Evolutionary conservation across 768 basidiomycete species (phyloP).

Genomic region (Serendipita vermifera): DNA sequence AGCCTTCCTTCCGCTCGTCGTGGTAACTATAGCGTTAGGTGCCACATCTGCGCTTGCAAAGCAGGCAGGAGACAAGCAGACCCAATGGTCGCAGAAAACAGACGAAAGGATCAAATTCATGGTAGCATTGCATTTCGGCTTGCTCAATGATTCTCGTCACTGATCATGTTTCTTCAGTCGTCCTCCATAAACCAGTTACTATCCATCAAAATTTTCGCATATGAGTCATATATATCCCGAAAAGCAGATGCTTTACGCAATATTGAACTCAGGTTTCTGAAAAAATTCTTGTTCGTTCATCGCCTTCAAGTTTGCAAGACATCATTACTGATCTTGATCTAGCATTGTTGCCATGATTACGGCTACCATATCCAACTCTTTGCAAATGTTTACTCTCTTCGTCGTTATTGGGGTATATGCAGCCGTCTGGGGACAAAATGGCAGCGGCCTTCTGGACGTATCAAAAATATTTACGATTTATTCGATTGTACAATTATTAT

Average conservation of each 20-base stretch:
- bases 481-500: background rate
- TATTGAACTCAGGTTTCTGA: background rate
- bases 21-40: background rate
- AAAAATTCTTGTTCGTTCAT: background rate
- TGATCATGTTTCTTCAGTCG: background rate
- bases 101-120: conserved; percentile 9
- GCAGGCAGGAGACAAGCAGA: conserved; percentile 1
- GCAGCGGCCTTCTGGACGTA: background rate
- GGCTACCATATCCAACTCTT: conserved; percentile 3
- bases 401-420: conserved; percentile 7
- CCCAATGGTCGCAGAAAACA: conserved; percentile 8
- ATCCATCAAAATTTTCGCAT: conserved; percentile 7
- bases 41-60: conserved; percentile 2
- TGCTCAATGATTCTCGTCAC: too few relatives aligned
- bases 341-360: background rate
- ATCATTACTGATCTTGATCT: background rate
- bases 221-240: background rate
- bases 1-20: conserved; percentile 6
- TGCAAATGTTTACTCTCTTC: background rate
- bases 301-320: background rate
- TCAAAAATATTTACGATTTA: conserved; percentile 1
- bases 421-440: background rate
- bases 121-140: too few relatives aligned
- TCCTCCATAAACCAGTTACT: background rate
- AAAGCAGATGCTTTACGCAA: background rate